These are phyloP conservation scores for Porcisia deanei DNA, from an alignment of 208 protist genomes.

Conservation along the genomic window DNA sequence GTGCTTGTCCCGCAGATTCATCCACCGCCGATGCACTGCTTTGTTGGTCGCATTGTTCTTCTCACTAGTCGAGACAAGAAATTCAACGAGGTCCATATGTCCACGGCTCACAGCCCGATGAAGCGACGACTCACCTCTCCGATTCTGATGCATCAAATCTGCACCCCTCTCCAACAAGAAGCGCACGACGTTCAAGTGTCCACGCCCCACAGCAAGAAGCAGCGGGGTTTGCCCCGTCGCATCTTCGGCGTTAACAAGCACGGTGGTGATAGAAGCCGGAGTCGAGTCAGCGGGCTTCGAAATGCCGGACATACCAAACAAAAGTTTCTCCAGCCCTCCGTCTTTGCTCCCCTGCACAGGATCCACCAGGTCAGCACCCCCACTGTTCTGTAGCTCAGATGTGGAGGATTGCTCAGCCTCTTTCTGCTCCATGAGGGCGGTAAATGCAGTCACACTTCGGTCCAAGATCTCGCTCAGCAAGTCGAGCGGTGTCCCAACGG, in stretches of 20 bases:
- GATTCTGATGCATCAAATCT: slow-evolving; percentile 65
- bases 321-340: not conserved
- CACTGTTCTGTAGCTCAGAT: not conserved
- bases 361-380: not conserved
- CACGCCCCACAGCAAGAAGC: slow-evolving; percentile 61
- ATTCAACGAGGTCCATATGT: slow-evolving; percentile 73
- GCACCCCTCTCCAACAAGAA: slow-evolving; percentile 75
- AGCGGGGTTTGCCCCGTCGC: slow-evolving; percentile 74
- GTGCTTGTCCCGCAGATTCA: slow-evolving; percentile 80
- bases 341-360: not conserved
- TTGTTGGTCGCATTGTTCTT: slow-evolving; percentile 32
- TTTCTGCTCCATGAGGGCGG: slow-evolving; percentile 20
- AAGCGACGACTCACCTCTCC: slow-evolving; percentile 73
- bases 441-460: slow-evolving; percentile 36
- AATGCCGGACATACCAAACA: not conserved
- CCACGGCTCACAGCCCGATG: slow-evolving; percentile 81
- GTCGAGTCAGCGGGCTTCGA: not conserved
- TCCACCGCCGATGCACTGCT: slow-evolving; percentile 58
- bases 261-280: slow-evolving; percentile 3
- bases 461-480: slow-evolving; percentile 65
- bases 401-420: not conserved
- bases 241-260: slow-evolving; percentile 56
- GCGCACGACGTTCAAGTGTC: slow-evolving; percentile 49
- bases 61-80: slow-evolving; percentile 67
- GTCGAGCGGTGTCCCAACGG: slow-evolving; percentile 61